Conservation (phyloP, 495 filamentous ascomycete species). For the Daldinia concentrica region DNA sequence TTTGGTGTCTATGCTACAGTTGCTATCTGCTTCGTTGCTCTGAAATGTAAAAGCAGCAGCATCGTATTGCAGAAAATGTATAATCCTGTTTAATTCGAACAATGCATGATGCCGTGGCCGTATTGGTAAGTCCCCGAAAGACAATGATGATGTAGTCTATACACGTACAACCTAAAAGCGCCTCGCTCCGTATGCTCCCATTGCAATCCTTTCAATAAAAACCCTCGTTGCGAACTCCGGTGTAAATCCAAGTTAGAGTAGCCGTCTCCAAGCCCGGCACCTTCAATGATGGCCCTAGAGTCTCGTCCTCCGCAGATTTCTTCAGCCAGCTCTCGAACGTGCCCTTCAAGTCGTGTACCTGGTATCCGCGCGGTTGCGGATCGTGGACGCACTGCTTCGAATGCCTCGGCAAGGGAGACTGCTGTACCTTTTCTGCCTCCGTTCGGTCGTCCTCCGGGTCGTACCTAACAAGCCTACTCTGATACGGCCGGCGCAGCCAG, state of each 20-base stretch:
- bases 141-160: constrained; percentile 9
- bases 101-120: not conserved
- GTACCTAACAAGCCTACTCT: constrained; percentile 56
- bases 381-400: constrained; percentile 40
- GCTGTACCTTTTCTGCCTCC: constrained; percentile 25
- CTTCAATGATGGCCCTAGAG: constrained; percentile 11
- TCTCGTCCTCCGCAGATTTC: constrained; percentile 34
- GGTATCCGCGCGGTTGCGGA: constrained; percentile 37
- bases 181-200: not conserved
- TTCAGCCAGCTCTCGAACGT: constrained; percentile 44
- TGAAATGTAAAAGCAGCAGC: not conserved
- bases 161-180: not conserved
- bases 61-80: not conserved
- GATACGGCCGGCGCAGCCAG: constrained; percentile 52
- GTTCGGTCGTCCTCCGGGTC: constrained; percentile 51
- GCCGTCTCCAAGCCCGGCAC: constrained; percentile 43
- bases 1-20: not conserved
- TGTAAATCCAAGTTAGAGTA: constrained; percentile 45
- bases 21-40: not conserved
- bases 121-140: not conserved
- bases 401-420: constrained; percentile 14
- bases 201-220: constrained; percentile 12
- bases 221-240: constrained; percentile 27
- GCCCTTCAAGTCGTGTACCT: constrained; percentile 44
- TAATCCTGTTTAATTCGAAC: not conserved